Evolutionary conservation across 1,284 basidiomycete species (phyloP), one percentile per base, ranked within the genome.

Genomic region (Athelia sp.): DNA sequence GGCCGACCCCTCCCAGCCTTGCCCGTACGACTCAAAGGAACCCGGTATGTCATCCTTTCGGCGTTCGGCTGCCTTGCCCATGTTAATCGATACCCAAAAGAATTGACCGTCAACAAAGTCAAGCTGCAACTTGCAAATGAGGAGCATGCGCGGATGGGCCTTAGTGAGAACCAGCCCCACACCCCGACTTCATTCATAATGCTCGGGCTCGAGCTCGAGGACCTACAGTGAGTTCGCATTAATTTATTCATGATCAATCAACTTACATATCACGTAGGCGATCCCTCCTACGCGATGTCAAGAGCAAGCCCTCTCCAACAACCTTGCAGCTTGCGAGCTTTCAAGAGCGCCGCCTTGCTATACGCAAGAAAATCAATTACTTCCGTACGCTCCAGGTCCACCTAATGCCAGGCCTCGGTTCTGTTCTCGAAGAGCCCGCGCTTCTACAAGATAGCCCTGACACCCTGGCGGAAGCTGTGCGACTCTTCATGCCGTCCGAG

Each of bases 141-240:
- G 36, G 52, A 54, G 38, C 42, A 26, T 29, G 21, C 19, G 31
- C 23, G 35, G 1, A 48, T 22, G 10, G 21, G 23, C 40, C 8
- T 3, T 10, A 50, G 53, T 17, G 31, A 36, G 6, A 43, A 40
- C 9, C 19, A 19, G n/a, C 15, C 42, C 17, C 50, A 54, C 38
- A 29, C 35, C 3, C 45, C 51, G 19, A 52, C 34, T 10, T 40
- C 45, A 15, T 54, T 52, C 40, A 42, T 54, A 2, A 35, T 23
- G 17, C 32, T 24, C 15, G 40, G 23, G n/a, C 44, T 46, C 29
- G 44, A 45, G 17, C n/a, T 54, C 10, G 53, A 54, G 46, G 53
- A 54, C 19, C 22, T 35, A 24, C 53, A 54, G 53, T 54, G 22
- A 22, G 43, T 26, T 40, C n/a, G 6, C n/a, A 8, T 15, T 8